Conservation (phyloP, 2,329 filamentous ascomycete species). For the Aspergillus sp. region DNA sequence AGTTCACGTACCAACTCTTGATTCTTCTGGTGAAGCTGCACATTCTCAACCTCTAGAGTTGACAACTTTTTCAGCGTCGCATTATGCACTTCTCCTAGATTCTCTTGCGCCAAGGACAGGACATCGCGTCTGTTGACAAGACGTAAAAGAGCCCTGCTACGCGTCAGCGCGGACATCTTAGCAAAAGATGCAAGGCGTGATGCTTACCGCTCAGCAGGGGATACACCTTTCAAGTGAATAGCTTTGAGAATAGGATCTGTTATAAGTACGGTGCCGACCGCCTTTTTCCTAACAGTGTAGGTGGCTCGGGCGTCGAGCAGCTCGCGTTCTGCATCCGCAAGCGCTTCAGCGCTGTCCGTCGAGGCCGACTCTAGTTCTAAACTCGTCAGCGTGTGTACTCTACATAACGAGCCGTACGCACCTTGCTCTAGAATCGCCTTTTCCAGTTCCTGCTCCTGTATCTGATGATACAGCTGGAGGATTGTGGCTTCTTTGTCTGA, state of each 20-base stretch:
- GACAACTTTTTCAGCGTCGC: conserved; percentile 59
- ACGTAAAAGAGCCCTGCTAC: conserved; percentile 66
- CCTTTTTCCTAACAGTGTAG: conserved; percentile 71
- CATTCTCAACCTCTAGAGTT: conserved; percentile 61
- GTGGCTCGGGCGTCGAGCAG: conserved; percentile 72
- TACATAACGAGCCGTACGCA: conserved; percentile 23
- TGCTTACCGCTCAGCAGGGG: conserved; percentile 69
- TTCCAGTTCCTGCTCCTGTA: conserved; percentile 74
- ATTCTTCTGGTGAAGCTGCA: conserved; percentile 64
- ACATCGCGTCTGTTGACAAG: conserved; percentile 70
- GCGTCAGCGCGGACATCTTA: conserved; percentile 23
- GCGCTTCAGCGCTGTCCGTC: conserved; percentile 57
- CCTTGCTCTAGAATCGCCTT: conserved; percentile 65
- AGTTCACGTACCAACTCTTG: conserved; percentile 65
- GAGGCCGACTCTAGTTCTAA: conserved; percentile 44
- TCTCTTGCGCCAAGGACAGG: conserved; percentile 66
- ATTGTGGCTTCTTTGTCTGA: conserved; percentile 69
- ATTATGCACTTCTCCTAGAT: conserved; percentile 60
- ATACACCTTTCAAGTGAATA: conserved; percentile 69
- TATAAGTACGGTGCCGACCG: conserved; percentile 70
- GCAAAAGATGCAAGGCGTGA: conserved; percentile 5
- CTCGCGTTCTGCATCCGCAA: conserved; percentile 63
- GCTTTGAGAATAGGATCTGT: conserved; percentile 78
- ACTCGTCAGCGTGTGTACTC: not conserved
- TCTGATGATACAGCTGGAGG: conserved; percentile 71